Percentiles rank a stretch among this genome's conserved stretches.
phyloP scores from a whole-genome alignment of 164 flowering plant genomes.

The Buxus sempervirens region DNA sequence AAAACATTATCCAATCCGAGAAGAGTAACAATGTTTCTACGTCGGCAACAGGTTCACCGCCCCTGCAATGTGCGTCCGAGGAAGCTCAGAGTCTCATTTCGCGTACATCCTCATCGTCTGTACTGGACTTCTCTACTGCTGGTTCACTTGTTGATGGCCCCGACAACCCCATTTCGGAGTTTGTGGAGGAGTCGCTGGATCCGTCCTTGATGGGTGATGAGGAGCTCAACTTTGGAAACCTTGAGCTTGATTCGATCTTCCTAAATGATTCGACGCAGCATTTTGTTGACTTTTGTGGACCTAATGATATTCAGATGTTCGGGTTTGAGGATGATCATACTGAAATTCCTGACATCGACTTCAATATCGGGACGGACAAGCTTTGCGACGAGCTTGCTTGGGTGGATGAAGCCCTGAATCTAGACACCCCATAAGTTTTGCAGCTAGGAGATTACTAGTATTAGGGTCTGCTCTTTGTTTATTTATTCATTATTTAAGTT shows the following conservation, averaged over 20 bases:
- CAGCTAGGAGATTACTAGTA: conserved; percentile 30
- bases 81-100: conserved; percentile 25
- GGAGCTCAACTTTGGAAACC: conserved; percentile 32
- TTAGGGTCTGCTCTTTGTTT: no score
- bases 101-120: conserved; percentile 32
- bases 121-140: conserved; percentile 13
- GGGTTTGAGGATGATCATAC: conserved; percentile 37
- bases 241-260: conserved; percentile 40
- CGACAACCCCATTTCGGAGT: not conserved
- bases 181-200: not conserved
- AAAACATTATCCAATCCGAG: conserved; percentile 5
- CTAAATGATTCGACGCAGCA: conserved; percentile 30
- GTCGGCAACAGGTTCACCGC: conserved; percentile 10
- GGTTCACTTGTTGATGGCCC: not conserved
- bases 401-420: conserved; percentile 56
- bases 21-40: not conserved
- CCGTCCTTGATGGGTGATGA: conserved; percentile 15
- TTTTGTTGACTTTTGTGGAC: conserved; percentile 28
- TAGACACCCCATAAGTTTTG: conserved; percentile 64
- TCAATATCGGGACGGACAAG: conserved; percentile 26
- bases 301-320: conserved; percentile 37
- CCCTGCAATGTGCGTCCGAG: conserved; percentile 17
- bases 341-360: conserved; percentile 42
- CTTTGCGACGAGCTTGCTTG: conserved; percentile 32
- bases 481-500: not conserved